phyloP scores from a whole-genome alignment of 2,329 filamentous ascomycete species.

The Clonostachys sp. region DNA sequence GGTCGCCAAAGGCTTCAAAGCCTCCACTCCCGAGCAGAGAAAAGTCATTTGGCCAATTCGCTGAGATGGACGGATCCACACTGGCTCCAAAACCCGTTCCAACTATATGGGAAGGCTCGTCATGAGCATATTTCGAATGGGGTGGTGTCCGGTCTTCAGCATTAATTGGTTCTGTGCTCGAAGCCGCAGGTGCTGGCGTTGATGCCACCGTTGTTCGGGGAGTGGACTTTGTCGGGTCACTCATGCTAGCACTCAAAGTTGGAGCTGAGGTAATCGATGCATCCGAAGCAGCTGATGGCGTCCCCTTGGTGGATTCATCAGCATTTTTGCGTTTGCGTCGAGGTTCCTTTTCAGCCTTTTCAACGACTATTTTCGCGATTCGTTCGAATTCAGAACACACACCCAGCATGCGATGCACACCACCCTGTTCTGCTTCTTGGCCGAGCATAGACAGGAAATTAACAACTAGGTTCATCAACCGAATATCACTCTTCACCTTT shows the following conservation, averaged over 20 bases:
- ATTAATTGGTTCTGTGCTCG: neutral
- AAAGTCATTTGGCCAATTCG: slow-evolving; percentile 44
- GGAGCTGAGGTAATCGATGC: slow-evolving; percentile 2
- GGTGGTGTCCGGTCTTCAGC: neutral
- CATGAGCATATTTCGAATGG: too few relatives aligned
- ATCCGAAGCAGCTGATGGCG: neutral
- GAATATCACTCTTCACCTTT: slow-evolving; percentile 81
- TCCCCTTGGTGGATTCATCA: slow-evolving; percentile 24
- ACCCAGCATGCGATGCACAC: slow-evolving; percentile 87
- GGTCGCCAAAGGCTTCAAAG: slow-evolving; percentile 37
- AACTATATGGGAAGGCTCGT: too few relatives aligned
- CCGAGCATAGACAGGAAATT: slow-evolving; percentile 86
- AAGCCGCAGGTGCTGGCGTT: neutral
- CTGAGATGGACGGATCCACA: slow-evolving; percentile 15
- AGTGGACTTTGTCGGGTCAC: neutral
- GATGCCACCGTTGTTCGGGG: neutral
- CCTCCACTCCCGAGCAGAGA: slow-evolving; percentile 27
- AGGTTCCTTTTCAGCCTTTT: slow-evolving; percentile 84
- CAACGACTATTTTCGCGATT: slow-evolving; percentile 85
- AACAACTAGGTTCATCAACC: slow-evolving; percentile 88
- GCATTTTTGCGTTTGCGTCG: slow-evolving; percentile 81
- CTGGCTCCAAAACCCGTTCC: neutral
- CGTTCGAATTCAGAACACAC: slow-evolving; percentile 96
- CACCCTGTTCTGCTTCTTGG: slow-evolving; percentile 84
- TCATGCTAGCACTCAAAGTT: neutral